Evolutionary conservation across 1,284 basidiomycete genomes (phyloP).

Genomic region (Ustilago crameri): DNA sequence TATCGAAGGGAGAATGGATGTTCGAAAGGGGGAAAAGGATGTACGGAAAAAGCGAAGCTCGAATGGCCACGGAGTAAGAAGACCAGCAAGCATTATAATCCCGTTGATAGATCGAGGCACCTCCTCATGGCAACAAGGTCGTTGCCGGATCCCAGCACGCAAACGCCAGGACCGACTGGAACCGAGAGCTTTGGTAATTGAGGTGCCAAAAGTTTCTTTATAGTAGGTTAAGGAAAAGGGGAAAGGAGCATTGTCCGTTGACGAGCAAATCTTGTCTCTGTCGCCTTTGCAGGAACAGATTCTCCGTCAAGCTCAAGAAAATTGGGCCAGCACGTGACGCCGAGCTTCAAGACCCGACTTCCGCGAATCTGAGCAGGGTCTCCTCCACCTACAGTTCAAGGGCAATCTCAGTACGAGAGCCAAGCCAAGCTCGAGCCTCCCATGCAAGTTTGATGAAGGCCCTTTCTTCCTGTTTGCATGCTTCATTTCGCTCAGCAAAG

Average conservation of each 20-base stretch:
- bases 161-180: slow-evolving; percentile 43
- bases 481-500: not conserved
- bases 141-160: slow-evolving; percentile 44
- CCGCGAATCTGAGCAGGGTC: not conserved
- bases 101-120: slow-evolving; percentile 41
- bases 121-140: slow-evolving; percentile 44
- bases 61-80: slow-evolving; percentile 26
- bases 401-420: too few species aligned
- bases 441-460: too few species aligned
- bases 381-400: not conserved
- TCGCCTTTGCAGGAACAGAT: too few species aligned
- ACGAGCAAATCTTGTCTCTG: slow-evolving; percentile 1
- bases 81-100: slow-evolving; percentile 53
- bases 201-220: slow-evolving; percentile 50
- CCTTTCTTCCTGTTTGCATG: not conserved
- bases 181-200: slow-evolving; percentile 46
- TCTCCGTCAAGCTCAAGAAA: too few species aligned
- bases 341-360: not conserved
- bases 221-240: slow-evolving; percentile 51
- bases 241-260: slow-evolving; percentile 9
- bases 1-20: not conserved
- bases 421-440: not conserved
- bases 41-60: slow-evolving; percentile 55
- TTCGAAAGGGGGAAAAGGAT: slow-evolving; percentile 6
- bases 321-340: slow-evolving; percentile 16